Percentiles rank a stretch among this genome's conserved stretches.
phyloP scores from a whole-genome alignment of 768 basidiomycete genomes.

The Termitomyces sp. region DNA sequence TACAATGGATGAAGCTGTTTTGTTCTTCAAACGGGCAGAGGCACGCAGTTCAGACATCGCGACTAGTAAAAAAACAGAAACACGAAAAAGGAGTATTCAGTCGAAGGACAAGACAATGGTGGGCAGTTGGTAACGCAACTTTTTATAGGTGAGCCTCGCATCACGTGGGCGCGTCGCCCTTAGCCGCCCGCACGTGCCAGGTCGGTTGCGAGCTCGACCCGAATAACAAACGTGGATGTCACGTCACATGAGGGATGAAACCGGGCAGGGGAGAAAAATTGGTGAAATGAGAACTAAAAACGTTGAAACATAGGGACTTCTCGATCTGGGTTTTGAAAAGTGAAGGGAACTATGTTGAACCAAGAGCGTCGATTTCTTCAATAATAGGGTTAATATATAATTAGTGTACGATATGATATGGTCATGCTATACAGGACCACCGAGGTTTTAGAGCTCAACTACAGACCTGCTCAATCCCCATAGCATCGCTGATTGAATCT shows the following conservation, averaged over 20 bases:
- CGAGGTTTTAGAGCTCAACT: background rate
- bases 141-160: background rate
- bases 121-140: background rate
- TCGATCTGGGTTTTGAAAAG: too few species aligned
- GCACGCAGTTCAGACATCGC: background rate
- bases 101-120: background rate
- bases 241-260: too few species aligned
- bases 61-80: background rate
- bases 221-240: too few species aligned
- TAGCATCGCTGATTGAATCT: conserved; percentile 43
- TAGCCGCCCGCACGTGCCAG: too few species aligned
- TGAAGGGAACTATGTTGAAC: too few species aligned
- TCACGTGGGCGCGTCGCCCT: too few species aligned
- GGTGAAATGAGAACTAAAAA: too few species aligned
- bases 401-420: background rate
- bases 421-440: background rate
- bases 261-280: too few species aligned
- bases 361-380: background rate
- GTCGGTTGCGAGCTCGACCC: too few species aligned
- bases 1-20: background rate
- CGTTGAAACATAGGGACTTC: too few species aligned
- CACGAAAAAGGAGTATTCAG: background rate
- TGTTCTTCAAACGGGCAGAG: conserved; percentile 4
- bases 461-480: conserved; percentile 24
- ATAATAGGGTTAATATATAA: background rate